Evolutionary conservation across 805 yeast species (phyloP), one percentile per base, ranked within the genome.

Genomic region (Scheffersomyces coipomensis): DNA sequence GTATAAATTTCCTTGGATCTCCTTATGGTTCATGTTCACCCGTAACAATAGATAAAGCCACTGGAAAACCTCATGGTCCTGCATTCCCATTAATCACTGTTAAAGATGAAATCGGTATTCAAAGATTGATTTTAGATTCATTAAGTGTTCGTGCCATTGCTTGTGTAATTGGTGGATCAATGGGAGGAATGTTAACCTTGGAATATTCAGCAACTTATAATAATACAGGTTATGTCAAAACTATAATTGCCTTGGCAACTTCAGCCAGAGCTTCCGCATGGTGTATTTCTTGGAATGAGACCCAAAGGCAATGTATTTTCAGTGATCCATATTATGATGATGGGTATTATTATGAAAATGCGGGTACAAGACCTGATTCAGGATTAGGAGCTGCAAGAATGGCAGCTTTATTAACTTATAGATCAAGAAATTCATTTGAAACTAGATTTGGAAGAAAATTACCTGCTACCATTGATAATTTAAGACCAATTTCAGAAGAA

Each of bases 241-340:
- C 76, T 30, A 70, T 86, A 17, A 82, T 91, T 11, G 91, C 97
- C 0, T 65, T 91, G 38, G 99, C 99, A 1, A 91, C 98, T 0
- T 81, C 95, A 19, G 97, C 98, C 0, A 74, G 95, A 55, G 95
- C 90, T 32, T 85, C 95, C 2, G 99, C 99, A 0, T 93, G 99
- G 99, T 93, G 98, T 49, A 93, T 93, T 29, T 87, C 96, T 3
- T 93, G 99, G 99, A 91, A 95, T 39, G 99, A 93, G 58, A 95
- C 99, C 2, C 99, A 93, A 64, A 77, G 99, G 52, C 99, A 93
- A 60, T 82, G 96, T 46, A 88, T 93, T 21, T 93, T 90, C 63
- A 84, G 96, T 10, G 99, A 93, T 59, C 98, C 98, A 8, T 85
- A 85, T 56, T 93, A 89, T 60, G 73, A 78, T 40, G 97, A 90